Conservation (phyloP, 139 green algal genomes). For the Coelastrella sp. region DNA sequence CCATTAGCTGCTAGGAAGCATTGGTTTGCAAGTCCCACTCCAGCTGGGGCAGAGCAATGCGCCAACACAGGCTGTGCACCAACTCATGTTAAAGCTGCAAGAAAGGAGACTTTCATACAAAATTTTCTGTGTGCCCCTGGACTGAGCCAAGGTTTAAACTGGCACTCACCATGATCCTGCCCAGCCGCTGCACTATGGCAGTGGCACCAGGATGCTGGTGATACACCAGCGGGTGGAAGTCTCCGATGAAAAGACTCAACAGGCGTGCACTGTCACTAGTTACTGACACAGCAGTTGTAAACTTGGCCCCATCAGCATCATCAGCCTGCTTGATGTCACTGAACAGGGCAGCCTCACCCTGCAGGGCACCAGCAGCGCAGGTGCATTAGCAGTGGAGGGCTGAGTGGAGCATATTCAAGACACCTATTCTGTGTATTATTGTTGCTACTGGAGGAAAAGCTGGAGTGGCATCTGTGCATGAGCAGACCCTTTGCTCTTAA, state of each 20-base stretch:
- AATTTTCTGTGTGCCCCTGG: too few species aligned
- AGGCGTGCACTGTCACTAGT: background rate
- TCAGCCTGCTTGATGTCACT: slow-evolving; percentile 50
- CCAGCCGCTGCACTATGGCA: slow-evolving; percentile 54
- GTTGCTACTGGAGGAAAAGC: too few species aligned
- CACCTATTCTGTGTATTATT: too few species aligned
- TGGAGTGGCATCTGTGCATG: too few species aligned
- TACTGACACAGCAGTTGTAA: slow-evolving; percentile 41
- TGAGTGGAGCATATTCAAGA: too few species aligned
- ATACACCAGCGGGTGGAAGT: slow-evolving; percentile 58
- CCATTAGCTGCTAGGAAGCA: too few species aligned
- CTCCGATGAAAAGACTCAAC: slow-evolving; percentile 43
- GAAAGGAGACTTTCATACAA: too few species aligned
- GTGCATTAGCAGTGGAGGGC: background rate
- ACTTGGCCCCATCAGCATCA: slow-evolving; percentile 14
- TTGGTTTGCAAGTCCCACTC: too few species aligned
- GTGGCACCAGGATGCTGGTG: slow-evolving; percentile 56
- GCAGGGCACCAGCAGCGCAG: background rate
- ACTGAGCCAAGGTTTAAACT: background rate
- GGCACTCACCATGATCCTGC: slow-evolving; percentile 53
- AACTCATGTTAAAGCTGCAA: too few species aligned
- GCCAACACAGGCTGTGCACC: too few species aligned
- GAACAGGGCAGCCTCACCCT: slow-evolving; percentile 56
- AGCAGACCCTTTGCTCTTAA: too few species aligned
- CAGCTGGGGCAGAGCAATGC: background rate